phyloP scores from a whole-genome alignment of 2,329 filamentous ascomycete genomes.

The Trichoderma koningii region DNA sequence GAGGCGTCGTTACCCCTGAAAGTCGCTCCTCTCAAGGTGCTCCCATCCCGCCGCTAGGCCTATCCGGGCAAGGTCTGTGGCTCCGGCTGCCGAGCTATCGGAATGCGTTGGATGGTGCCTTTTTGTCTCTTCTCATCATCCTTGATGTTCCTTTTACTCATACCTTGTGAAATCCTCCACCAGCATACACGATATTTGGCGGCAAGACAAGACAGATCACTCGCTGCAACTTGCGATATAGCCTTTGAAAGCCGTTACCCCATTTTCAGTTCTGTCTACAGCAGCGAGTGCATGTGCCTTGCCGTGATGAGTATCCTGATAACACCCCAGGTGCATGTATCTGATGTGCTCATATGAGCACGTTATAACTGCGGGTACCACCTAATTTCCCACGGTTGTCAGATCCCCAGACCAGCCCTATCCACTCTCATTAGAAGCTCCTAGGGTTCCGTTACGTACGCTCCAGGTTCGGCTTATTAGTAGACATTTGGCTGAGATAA shows the following conservation, averaged over 20 bases:
- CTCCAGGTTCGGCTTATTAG: background rate
- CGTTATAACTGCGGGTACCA: constrained; percentile 12
- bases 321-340: too few relatives aligned
- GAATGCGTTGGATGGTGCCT: background rate
- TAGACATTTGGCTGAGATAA: background rate
- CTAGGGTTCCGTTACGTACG: constrained; percentile 4
- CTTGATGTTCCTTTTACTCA: background rate
- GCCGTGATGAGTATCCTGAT: too few relatives aligned
- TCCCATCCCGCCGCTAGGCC: constrained; percentile 26
- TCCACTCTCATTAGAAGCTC: constrained; percentile 19
- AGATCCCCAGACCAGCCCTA: constrained; percentile 19
- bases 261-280: too few relatives aligned
- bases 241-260: too few relatives aligned
- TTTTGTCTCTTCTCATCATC: background rate
- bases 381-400: constrained; percentile 23
- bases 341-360: background rate
- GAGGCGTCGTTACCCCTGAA: constrained; percentile 26
- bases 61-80: constrained; percentile 3
- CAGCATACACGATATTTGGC: too few relatives aligned
- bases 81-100: constrained; percentile 24
- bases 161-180: constrained; percentile 7
- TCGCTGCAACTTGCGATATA: too few relatives aligned
- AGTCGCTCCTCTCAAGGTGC: background rate
- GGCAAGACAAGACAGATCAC: too few relatives aligned
- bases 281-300: too few relatives aligned